Conservation (phyloP, 306 rosid species). For the Begonia fuchsioides region DNA sequence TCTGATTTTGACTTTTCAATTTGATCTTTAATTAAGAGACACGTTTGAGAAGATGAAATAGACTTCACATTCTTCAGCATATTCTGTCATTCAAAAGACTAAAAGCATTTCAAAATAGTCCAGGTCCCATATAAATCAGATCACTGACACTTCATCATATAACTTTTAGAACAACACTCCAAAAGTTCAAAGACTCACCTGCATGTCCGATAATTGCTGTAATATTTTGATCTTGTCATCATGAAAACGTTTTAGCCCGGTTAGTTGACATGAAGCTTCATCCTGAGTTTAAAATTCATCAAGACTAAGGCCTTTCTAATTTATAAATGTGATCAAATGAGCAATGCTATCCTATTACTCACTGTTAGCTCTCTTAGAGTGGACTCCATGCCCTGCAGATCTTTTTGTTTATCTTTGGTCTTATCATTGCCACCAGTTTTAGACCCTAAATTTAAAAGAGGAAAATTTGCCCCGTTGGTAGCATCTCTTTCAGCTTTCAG, state of each 20-base stretch:
- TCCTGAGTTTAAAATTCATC: conserved; percentile 34
- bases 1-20: conserved; percentile 59
- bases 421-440: conserved; percentile 45
- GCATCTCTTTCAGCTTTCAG: conserved; percentile 65
- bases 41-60: conserved; percentile 54
- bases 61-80: conserved; percentile 60
- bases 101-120: no score
- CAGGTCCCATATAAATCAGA: no score
- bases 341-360: neutral
- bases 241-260: conserved; percentile 56
- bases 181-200: conserved; percentile 33
- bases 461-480: conserved; percentile 47
- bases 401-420: conserved; percentile 69
- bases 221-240: conserved; percentile 67
- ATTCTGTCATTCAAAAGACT: conserved; percentile 36
- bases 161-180: neutral
- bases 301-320: conserved; percentile 3
- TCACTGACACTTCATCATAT: neutral
- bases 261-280: conserved; percentile 43
- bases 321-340: conserved; percentile 2
- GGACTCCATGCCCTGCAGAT: conserved; percentile 78
- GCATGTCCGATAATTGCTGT: conserved; percentile 54
- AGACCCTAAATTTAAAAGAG: conserved; percentile 47
- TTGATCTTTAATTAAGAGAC: conserved; percentile 59
- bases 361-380: conserved; percentile 70